Evolutionary conservation across 1,139 yeast species (phyloP), one percentile per base, ranked within the genome.

Genomic region (Candida sp.): DNA sequence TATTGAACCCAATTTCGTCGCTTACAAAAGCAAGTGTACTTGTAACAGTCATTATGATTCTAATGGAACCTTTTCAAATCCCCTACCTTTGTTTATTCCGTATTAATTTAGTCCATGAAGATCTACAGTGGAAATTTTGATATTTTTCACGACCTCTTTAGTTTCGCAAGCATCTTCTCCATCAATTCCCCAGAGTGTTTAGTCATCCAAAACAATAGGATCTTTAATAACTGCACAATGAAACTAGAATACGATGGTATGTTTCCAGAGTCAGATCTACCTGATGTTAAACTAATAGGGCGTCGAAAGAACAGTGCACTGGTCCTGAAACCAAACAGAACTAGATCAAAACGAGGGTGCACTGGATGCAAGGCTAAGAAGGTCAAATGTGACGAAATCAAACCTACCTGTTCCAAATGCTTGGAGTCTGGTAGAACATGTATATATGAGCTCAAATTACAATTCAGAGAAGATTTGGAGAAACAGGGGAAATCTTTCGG

Each of bases 371-470:
- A 65, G 44, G 53, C 55, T 22, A 53, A 58, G 42, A 56, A 69
- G 42, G 55, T 62, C 36, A 75, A 74, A 55, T 75, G 80, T 57
- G 79, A 75, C 49, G 79, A 74, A 52, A 44, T 49, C 21, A 73
- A 71, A 45, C 80, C 79, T 1, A 50, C 55, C 5, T 75, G 80
- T 45, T 43, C 60, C 12, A 59, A 68, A 40, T 75, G 80, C 52
- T 36, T 48, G 6, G 56, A 58, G 33, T 60, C 57, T 42, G 60
- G 61, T 9, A 54, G 60, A 15, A 52, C 48, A 7, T 73, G 77
- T 51, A 60, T 58, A 15, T 61, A 68, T 43, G 51, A 49, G 41
- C 47, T 57, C 38, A 52, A 45, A 5, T 51, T 64, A 23, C 64
- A 62, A 45, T 64, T 63, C 44, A 49, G 62, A 36, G 68, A 64